Percentiles rank a stretch among this genome's conserved stretches.
These are phyloP conservation scores for Fusarium sp. DNA, from an alignment of 2,329 filamentous ascomycete genomes.

Conservation along the genomic window DNA sequence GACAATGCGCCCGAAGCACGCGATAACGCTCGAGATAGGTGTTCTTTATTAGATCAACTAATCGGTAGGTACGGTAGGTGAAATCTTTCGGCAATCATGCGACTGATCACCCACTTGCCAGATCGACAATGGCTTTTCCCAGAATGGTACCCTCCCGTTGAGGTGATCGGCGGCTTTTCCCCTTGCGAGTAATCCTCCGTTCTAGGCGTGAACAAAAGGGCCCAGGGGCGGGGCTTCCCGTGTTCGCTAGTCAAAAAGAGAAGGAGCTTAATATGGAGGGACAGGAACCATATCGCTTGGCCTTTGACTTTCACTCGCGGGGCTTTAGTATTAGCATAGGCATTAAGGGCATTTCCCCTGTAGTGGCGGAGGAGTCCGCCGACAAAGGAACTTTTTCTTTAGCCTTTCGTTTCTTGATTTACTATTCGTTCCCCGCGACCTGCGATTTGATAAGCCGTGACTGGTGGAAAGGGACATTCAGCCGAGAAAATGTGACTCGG, in stretches of 20 bases:
- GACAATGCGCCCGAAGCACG: background rate
- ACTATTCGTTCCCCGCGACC: background rate
- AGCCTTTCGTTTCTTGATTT: background rate
- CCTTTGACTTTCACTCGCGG: background rate
- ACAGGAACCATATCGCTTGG: constrained; percentile 6
- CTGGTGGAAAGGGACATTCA: background rate
- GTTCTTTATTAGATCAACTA: background rate
- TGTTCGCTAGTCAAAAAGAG: constrained; percentile 2
- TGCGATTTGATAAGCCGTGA: background rate
- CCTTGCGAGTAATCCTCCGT: background rate
- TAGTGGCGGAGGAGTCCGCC: background rate
- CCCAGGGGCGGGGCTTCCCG: constrained; percentile 2
- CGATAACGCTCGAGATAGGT: background rate
- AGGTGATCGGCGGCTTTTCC: constrained; percentile 2
- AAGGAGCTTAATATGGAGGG: constrained; percentile 10
- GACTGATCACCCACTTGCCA: background rate
- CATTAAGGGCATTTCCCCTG: background rate
- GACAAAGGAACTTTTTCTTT: background rate
- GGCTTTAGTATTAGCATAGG: background rate
- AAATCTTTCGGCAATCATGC: constrained; percentile 7
- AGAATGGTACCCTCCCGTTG: background rate
- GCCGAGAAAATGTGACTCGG: background rate
- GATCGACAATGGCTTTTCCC: constrained; percentile 1
- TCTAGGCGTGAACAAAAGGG: background rate
- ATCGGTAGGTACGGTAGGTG: background rate